These are phyloP conservation scores for Rhizopogon vulgaris DNA, from an alignment of 768 basidiomycete species.

Conservation along the genomic window DNA sequence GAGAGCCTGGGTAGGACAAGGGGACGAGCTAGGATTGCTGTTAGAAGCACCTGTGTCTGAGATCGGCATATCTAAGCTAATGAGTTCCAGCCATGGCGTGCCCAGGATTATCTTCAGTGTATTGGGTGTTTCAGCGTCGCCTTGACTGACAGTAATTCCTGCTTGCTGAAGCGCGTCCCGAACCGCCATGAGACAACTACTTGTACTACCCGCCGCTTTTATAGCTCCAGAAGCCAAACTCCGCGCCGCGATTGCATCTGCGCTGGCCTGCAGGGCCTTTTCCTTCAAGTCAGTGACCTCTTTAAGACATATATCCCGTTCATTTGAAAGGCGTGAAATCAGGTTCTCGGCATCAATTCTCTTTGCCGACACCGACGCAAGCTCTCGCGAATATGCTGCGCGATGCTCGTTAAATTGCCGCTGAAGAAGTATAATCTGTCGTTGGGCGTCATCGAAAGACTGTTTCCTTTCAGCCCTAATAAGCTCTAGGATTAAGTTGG, in stretches of 20 bases:
- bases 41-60: too few relatives aligned
- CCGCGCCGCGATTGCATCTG: neutral
- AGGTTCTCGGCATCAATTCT: neutral
- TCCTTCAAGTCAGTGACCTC: neutral
- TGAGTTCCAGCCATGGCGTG: neutral
- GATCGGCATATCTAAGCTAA: neutral
- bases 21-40: neutral
- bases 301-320: neutral
- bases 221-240: neutral
- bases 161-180: neutral
- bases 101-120: neutral
- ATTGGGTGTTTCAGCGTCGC: neutral
- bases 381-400: neutral
- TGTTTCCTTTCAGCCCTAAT: constrained; percentile 2
- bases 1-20: neutral
- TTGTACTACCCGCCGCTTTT: neutral
- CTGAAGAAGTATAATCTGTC: neutral
- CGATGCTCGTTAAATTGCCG: neutral
- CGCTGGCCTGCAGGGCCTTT: neutral
- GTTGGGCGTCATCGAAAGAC: neutral
- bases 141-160: neutral
- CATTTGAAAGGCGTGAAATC: neutral
- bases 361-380: neutral
- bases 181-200: neutral
- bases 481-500: neutral